Base-by-base conservation (phyloP, 2,329 filamentous ascomycete genomes). In the Pestalotiopsis sp. region DNA sequence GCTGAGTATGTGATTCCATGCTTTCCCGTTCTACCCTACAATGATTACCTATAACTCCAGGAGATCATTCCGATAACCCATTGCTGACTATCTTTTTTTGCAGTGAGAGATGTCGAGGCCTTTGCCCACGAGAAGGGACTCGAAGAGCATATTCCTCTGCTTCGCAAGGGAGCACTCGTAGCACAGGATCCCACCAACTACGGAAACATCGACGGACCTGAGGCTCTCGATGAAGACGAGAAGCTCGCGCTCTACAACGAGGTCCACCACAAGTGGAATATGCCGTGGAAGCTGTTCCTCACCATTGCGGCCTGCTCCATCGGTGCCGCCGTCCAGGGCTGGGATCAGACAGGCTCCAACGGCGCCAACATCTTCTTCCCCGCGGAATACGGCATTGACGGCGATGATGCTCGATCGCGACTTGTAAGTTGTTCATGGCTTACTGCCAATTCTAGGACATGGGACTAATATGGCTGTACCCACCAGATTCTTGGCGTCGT, bases 81-180 rank as follows among this genome's bases (percentile, higher is more conserved):
- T 48, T 48, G 40, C 40, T 48, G 4, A 48, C 40, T 7, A 48
- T 48, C 4, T 48, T n/a, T n/a, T 14, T n/a, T 20, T 48, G 44
- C 20, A 52, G 44, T 89, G 78, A 76, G 77, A 40, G 84, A 90
- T 73, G 89, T 78, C 52, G 75, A 88, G 64, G 81, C 82, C n/a
- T 93, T 92, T 73, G 90, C 89, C 52, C 80, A 81, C 14, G 79
- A 85, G 56, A 86, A 91, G 71, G 84, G 84, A 26, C 82, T 94
- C 30, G 78, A 81, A 2, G 86, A 91, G 66, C 84, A 91, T 71
- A 79, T 88, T 3, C 79, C 81, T 3, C 75, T 91, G 17, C 83
- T 94, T 64, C 83, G 86, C 64, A 91, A 90, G 73, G 92, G 91
- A 40, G 93, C 92, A 3, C 83, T 95, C 11, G 86, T 94, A 20